These are phyloP conservation scores for Trichoderma sp. DNA, from an alignment of 2,329 filamentous ascomycete species.

Conservation along the genomic window DNA sequence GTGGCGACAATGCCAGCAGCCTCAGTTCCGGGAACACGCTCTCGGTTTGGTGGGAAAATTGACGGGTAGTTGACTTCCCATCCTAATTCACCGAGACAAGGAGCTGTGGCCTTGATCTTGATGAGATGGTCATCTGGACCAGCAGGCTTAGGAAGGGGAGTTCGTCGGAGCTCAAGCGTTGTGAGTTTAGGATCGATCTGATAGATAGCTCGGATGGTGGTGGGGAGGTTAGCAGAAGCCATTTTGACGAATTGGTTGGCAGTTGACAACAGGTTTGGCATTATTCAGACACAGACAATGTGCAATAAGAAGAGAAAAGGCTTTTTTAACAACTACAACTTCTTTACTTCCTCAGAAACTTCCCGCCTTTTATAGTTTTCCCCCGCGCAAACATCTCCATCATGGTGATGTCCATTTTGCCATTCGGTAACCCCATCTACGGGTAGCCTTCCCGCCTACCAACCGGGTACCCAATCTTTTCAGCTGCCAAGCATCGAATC, in stretches of 20 bases:
- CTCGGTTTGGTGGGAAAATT: slow-evolving; percentile 25
- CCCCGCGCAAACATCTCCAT: neutral
- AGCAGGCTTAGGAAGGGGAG: slow-evolving; percentile 26
- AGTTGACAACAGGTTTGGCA: neutral
- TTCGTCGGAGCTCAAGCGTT: slow-evolving; percentile 24
- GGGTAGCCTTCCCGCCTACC: slow-evolving; percentile 7
- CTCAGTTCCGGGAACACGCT: slow-evolving; percentile 39
- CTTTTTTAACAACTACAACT: neutral
- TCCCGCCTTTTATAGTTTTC: neutral
- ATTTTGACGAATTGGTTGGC: slow-evolving; percentile 8
- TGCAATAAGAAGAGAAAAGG: neutral
- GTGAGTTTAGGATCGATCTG: slow-evolving; percentile 26
- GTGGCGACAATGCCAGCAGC: slow-evolving; percentile 39
- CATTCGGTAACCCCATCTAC: neutral
- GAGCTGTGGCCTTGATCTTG: slow-evolving; percentile 34
- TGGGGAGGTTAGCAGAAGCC: slow-evolving; percentile 11
- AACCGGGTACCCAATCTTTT: neutral
- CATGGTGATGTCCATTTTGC: neutral
- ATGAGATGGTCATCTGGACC: slow-evolving; percentile 31
- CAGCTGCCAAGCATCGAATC: neutral
- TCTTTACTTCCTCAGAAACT: neutral
- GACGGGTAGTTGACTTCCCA: slow-evolving; percentile 31
- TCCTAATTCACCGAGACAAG: slow-evolving; percentile 34
- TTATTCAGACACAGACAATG: neutral
- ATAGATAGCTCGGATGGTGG: slow-evolving; percentile 27